Evolutionary conservation across 169 alveolate genomes (phyloP), one percentile per base, ranked within the genome.

Genomic region (Plasmodium reichenowi): DNA sequence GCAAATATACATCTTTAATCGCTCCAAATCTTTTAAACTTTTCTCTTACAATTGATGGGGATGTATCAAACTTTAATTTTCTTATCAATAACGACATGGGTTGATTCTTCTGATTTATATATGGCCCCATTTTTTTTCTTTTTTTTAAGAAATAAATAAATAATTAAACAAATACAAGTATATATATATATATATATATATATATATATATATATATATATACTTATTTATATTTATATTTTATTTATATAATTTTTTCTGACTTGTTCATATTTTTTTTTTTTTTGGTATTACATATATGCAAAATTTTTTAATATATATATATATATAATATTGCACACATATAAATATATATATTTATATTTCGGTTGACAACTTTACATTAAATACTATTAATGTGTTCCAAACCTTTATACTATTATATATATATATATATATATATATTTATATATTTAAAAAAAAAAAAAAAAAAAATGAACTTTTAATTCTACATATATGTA

Each of bases 1-100:
- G 99, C 47, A 97, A 88, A 74, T 97, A 97, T 22, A 97, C 99
- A 76, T 97, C 99, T 54, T 97, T 92, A 50, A 97, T 94, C 17
- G 95, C 95, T 5, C 99, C 99, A 72, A 83, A 96, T 80, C 88
- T 94, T 73, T 92, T 88, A 72, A 96, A 96, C 54, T 92, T 93
- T 24, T 73, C 88, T 43, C 97, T 87, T 60, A 96, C 93, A 87
- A 93, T 93, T n/a, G 94, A 95, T 6, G 97, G 97, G 22, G 97
- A 93, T n/a, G 96, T 95, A 67, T 95, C 96, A 75, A 80, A 94
- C 66, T 94, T 93, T 8, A 95, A 72, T 60, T 95, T 95, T 56
- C 97, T 87, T 45, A 95, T 95, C 54, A 95, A 91, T 72, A 93
- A 76, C 88, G 97, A 95, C 94, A 92, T 88, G 86, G 94, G 78